Base-by-base conservation (phyloP, 176 grass and related monocot species). In the Carex scoparia region DNA sequence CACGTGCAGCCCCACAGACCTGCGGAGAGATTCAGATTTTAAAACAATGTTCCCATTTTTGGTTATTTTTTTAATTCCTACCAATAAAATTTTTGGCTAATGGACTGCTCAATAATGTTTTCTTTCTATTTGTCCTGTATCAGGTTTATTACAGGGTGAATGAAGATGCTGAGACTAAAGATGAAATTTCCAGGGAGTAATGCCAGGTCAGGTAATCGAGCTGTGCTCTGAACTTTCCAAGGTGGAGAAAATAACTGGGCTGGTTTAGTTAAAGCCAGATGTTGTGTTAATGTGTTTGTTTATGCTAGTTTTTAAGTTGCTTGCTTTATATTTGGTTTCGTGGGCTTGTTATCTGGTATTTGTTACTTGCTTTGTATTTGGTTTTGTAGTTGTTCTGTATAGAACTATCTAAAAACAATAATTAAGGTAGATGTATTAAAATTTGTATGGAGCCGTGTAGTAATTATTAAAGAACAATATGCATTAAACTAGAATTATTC, bases 121-220 rank as follows among this genome's bases (percentile, higher is more conserved):
- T 32, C 8, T 55, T 56, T 57, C 28, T 28, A 12, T 32, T 64
- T 28, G 33, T 86, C 65, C 79, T 1, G 0, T 86, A n/a, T 16
- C 85, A 94, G 93, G 90, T 84, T 80, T 92, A 92, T 72, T 87
- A 89, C 12, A 65, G 65, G 1, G 88, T 91, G 31, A 73, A 94
- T 15, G 90, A 94, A 87, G 79, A 87, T 58, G n/a, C 14, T 65
- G 79, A 87, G 65, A 59, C 8, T 27, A 33, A 81, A 63, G 58
- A 81, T 7, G 23, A 1, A 57, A 78, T 9, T 28, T 2, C 1
- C 23, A 54, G n/a, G 71, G 2, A 28, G 7, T 2, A 11, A 13
- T 30, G 18, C 9, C 23, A 7, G n/a, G 10, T 1, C 5, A 75
- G 19, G 19, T 53, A 10, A 2, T 51, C 42, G n/a, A 28, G 10